Evolutionary conservation across 2,329 filamentous ascomycete species (phyloP).

Genomic region (Fusarium domesticum): DNA sequence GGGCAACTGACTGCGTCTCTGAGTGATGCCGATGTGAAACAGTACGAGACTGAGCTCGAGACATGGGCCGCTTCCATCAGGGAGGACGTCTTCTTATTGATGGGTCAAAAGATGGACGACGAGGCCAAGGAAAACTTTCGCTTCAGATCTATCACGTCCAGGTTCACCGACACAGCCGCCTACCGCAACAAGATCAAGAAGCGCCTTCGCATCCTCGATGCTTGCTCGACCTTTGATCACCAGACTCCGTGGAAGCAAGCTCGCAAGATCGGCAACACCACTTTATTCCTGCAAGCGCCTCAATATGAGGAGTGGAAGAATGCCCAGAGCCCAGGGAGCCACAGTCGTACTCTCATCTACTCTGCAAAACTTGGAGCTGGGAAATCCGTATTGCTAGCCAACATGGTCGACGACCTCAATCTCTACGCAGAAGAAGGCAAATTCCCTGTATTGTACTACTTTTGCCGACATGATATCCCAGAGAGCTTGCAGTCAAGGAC

Average conservation of each 20-base stretch:
- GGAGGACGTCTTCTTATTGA: conserved; percentile 28
- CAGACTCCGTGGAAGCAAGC: conserved; percentile 40
- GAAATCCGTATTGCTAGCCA: conserved; percentile 45
- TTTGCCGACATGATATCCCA: conserved; percentile 31
- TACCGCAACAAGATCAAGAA: conserved; percentile 9
- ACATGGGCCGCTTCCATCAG: conserved; percentile 37
- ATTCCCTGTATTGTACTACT: conserved; percentile 32
- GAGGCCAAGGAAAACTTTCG: conserved; percentile 21
- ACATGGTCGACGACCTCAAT: conserved; percentile 40
- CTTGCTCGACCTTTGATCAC: conserved; percentile 42
- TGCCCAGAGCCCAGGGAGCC: too few species aligned
- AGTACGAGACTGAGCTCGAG: conserved; percentile 34
- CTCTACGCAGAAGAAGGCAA: conserved; percentile 1
- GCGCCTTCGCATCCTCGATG: conserved; percentile 32
- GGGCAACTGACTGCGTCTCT: conserved; percentile 31
- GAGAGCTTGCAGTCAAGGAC: conserved; percentile 30
- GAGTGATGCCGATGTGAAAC: conserved; percentile 33
- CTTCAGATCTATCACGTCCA: conserved; percentile 14
- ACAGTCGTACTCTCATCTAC: conserved; percentile 34
- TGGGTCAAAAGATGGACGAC: conserved; percentile 20
- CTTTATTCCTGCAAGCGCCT: conserved; percentile 12
- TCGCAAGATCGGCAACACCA: conserved; percentile 39
- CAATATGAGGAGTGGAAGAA: conserved; percentile 23
- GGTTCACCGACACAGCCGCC: background rate
- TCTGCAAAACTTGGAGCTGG: conserved; percentile 43